A percentile compares a stretch with the other conserved stretches of the same genome.
phyloP scores from a whole-genome alignment of 2,329 filamentous ascomycete species.

The Phaeomoniella chlamydospora region DNA sequence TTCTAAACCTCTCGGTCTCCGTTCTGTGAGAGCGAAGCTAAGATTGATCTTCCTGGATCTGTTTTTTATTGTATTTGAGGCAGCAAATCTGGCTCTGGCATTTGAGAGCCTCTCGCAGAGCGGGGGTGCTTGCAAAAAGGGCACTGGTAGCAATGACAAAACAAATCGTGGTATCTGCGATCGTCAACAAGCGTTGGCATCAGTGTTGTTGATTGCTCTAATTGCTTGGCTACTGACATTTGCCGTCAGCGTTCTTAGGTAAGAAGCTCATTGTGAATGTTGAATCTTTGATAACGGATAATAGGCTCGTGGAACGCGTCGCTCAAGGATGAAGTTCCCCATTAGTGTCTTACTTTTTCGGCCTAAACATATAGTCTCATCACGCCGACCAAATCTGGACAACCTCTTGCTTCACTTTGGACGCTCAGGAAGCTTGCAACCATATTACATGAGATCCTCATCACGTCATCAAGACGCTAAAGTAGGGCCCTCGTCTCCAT shows the following conservation, averaged over 20 bases:
- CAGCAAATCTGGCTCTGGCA: slow-evolving; percentile 78
- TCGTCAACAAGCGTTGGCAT: slow-evolving; percentile 57
- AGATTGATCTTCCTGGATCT: slow-evolving; percentile 81
- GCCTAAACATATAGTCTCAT: slow-evolving; percentile 2
- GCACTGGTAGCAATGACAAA: slow-evolving; percentile 18
- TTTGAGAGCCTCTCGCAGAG: slow-evolving; percentile 64
- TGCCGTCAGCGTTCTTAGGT: slow-evolving; percentile 67
- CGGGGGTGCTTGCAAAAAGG: slow-evolving; percentile 40
- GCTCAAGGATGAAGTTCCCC: slow-evolving; percentile 8
- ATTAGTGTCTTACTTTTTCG: background rate
- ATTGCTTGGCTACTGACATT: slow-evolving; percentile 88
- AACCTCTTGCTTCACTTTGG: no score
- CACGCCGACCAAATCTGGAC: no score
- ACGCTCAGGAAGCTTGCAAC: no score
- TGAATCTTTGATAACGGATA: slow-evolving; percentile 6
- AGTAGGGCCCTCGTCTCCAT: slow-evolving; percentile 39
- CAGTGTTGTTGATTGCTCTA: slow-evolving; percentile 65
- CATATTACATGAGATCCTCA: no score
- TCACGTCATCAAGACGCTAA: slow-evolving; percentile 26
- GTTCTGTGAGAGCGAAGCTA: slow-evolving; percentile 72
- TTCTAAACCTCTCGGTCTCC: slow-evolving; percentile 77
- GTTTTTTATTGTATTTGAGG: slow-evolving; percentile 95
- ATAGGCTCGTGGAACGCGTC: slow-evolving; percentile 22
- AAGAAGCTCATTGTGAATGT: slow-evolving; percentile 8
- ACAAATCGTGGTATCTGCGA: slow-evolving; percentile 38